Evolutionary conservation across 2,329 filamentous ascomycete species (phyloP).

Genomic region (Dactylellina haptotyla): DNA sequence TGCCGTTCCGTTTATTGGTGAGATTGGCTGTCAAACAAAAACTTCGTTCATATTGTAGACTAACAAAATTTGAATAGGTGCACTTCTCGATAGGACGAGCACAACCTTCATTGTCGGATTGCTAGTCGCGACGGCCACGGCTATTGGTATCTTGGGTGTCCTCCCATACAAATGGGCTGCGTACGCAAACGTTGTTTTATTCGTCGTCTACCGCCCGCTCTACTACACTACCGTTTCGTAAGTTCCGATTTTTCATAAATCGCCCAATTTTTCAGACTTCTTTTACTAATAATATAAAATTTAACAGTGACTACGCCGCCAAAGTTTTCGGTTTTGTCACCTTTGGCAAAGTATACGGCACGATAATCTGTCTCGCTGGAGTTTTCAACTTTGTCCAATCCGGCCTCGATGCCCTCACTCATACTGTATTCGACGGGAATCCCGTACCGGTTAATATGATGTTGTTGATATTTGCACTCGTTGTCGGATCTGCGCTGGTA

Average conservation of each 20-base stretch:
- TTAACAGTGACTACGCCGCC: conserved; percentile 76
- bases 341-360: conserved; percentile 92
- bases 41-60: background rate
- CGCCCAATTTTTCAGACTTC: conserved; percentile 12
- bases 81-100: conserved; percentile 78
- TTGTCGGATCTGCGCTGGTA: conserved; percentile 74
- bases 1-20: conserved; percentile 81
- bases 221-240: conserved; percentile 88
- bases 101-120: conserved; percentile 76
- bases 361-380: conserved; percentile 86
- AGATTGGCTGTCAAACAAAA: background rate
- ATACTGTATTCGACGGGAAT: conserved; percentile 75
- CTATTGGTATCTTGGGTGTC: conserved; percentile 80
- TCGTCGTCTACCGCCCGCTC: conserved; percentile 84
- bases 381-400: conserved; percentile 85
- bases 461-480: conserved; percentile 70
- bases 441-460: conserved; percentile 81
- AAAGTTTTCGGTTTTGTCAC: conserved; percentile 93
- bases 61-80: conserved; percentile 63
- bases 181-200: conserved; percentile 79
- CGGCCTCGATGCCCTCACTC: conserved; percentile 80
- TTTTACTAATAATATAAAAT: conserved; percentile 55
- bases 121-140: conserved; percentile 76
- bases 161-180: conserved; percentile 74
- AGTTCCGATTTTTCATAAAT: conserved; percentile 59